phyloP scores from a whole-genome alignment of 495 filamentous ascomycete species.

The Penicillium fimorum region DNA sequence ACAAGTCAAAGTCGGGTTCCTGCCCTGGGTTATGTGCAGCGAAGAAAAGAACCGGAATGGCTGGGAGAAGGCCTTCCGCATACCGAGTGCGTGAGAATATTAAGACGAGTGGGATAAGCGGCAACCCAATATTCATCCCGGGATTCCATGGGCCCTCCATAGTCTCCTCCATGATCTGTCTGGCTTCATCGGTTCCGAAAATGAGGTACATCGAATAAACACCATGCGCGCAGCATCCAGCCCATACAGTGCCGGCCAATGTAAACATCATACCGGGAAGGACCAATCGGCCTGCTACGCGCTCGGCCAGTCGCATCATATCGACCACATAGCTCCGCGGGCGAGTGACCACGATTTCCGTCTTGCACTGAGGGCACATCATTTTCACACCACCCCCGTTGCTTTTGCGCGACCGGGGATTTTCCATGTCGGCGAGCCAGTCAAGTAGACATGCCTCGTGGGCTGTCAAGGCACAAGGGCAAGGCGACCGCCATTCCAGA shows the following conservation, averaged over 20 bases:
- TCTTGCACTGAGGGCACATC: conserved; percentile 84
- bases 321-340: conserved; percentile 67
- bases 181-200: conserved; percentile 60
- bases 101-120: conserved; percentile 60
- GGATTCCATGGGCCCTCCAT: conserved; percentile 41
- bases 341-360: conserved; percentile 69
- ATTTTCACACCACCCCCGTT: conserved; percentile 54
- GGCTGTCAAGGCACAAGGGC: conserved; percentile 82
- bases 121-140: conserved; percentile 52
- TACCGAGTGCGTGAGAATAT: conserved; percentile 59
- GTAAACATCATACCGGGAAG: conserved; percentile 58
- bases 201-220: conserved; percentile 59
- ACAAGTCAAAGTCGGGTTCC: conserved; percentile 49
- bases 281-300: conserved; percentile 54
- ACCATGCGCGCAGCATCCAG: conserved; percentile 58
- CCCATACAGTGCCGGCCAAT: conserved; percentile 51
- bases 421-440: conserved; percentile 85
- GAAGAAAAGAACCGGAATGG: conserved; percentile 63
- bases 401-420: conserved; percentile 51
- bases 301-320: conserved; percentile 53
- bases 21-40: conserved; percentile 46
- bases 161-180: conserved; percentile 44
- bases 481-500: conserved; percentile 80
- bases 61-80: conserved; percentile 58
- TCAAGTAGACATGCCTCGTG: conserved; percentile 88